Conservation (phyloP, 352 stramenopile species). For the Phytophthora citricola region DNA sequence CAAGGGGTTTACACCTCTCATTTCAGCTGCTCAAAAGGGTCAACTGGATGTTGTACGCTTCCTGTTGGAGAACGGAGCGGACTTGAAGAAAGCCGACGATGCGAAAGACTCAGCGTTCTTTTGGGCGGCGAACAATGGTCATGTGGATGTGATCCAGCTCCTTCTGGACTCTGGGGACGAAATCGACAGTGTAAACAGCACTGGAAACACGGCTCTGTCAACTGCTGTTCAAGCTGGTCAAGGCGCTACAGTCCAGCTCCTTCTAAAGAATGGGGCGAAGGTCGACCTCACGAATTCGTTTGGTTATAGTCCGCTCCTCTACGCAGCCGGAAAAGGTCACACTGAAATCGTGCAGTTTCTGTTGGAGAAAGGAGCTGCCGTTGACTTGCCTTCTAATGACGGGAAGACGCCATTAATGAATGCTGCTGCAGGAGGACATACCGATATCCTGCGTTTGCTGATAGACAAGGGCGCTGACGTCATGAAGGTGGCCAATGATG, state of each 20-base stretch:
- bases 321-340: background rate
- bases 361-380: background rate
- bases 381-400: background rate
- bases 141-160: background rate
- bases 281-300: background rate
- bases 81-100: background rate
- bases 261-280: slow-evolving; percentile 4
- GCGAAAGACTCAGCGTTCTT: background rate
- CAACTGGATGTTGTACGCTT: background rate
- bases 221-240: background rate
- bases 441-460: background rate
- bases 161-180: background rate
- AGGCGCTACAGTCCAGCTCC: background rate
- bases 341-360: background rate
- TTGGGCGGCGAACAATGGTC: background rate
- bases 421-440: background rate
- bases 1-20: slow-evolving; percentile 3
- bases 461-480: background rate
- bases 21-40: slow-evolving; percentile 2
- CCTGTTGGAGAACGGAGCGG: slow-evolving; percentile 3
- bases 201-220: background rate
- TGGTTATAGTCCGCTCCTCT: background rate
- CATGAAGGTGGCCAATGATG: background rate
- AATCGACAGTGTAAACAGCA: background rate
- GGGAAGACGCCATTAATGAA: background rate